Percentiles rank a stretch among this genome's conserved stretches.
Conservation (phyloP, 2,329 filamentous ascomycete genomes). For the Dactylellina drechsleri region DNA sequence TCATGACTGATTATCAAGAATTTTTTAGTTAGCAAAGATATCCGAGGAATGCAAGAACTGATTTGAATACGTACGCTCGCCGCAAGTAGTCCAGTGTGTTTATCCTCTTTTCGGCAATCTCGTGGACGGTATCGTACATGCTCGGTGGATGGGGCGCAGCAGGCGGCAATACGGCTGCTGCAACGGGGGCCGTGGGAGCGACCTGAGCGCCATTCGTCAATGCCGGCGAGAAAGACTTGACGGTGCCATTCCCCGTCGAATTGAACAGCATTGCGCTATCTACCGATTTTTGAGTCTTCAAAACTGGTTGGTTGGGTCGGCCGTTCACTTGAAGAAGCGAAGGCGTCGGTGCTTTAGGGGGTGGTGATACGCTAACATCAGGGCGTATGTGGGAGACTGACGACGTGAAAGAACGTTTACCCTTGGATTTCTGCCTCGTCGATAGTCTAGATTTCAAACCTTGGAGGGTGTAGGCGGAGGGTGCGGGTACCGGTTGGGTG, state of each 20-base stretch:
- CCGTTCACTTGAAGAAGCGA: slow-evolving; percentile 34
- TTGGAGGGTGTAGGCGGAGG: slow-evolving; percentile 47
- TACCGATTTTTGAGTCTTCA: slow-evolving; percentile 52
- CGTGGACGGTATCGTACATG: slow-evolving; percentile 77
- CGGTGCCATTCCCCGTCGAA: slow-evolving; percentile 22
- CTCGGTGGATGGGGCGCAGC: slow-evolving; percentile 60
- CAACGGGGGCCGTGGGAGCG: slow-evolving; percentile 31
- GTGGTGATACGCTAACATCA: slow-evolving; percentile 37
- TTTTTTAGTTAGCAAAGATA: slow-evolving; percentile 2
- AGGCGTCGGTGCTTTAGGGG: slow-evolving; percentile 33
- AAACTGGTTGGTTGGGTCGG: slow-evolving; percentile 36
- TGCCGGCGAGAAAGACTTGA: slow-evolving; percentile 43
- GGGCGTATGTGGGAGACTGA: slow-evolving; percentile 28
- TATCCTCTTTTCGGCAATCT: slow-evolving; percentile 89
- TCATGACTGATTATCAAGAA: slow-evolving; percentile 73
- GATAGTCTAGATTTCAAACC: slow-evolving; percentile 51
- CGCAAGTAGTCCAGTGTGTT: slow-evolving; percentile 91
- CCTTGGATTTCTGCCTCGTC: slow-evolving; percentile 51
- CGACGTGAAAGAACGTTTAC: slow-evolving; percentile 52
- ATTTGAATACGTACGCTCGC: slow-evolving; percentile 75
- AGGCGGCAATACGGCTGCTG: slow-evolving; percentile 25
- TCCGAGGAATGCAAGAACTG: background rate
- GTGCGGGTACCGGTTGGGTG: slow-evolving; percentile 30
- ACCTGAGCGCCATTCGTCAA: slow-evolving; percentile 23
- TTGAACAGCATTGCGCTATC: slow-evolving; percentile 49